Conservation (phyloP, 495 filamentous ascomycete species). For the Jackrogersella multiformis region DNA sequence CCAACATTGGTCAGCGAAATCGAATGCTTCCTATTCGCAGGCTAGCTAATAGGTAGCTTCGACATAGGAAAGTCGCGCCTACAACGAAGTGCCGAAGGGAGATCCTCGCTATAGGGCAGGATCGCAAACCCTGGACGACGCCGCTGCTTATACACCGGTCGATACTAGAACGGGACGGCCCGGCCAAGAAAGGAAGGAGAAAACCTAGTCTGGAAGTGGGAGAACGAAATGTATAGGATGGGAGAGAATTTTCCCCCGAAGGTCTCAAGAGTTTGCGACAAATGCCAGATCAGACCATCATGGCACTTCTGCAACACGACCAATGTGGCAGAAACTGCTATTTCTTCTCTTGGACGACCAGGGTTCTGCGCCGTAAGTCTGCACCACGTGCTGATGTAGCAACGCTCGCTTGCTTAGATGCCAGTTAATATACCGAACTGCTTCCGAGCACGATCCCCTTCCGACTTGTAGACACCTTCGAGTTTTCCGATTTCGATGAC, state of each 20-base stretch:
- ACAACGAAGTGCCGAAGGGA: constrained; percentile 3
- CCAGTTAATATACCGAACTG: not conserved
- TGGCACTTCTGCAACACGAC: constrained; percentile 10
- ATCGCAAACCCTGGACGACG: constrained; percentile 27
- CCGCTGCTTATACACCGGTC: constrained; percentile 26
- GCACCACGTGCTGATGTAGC: constrained; percentile 33
- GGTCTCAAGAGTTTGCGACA: not conserved
- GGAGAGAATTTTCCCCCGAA: constrained; percentile 2
- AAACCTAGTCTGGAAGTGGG: constrained; percentile 14
- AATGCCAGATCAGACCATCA: constrained; percentile 10
- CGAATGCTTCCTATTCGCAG: constrained; percentile 16
- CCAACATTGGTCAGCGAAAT: not conserved
- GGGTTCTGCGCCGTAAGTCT: constrained; percentile 14
- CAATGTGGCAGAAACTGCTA: not conserved
- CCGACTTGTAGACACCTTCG: constrained; percentile 2
- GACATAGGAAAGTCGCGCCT: not conserved
- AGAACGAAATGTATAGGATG: not conserved
- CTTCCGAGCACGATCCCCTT: constrained; percentile 2
- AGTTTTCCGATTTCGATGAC: constrained; percentile 19
- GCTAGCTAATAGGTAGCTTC: constrained; percentile 5
- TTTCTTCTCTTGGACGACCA: constrained; percentile 1
- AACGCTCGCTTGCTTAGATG: constrained; percentile 18
- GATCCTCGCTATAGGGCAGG: constrained; percentile 30
- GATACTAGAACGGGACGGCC: constrained; percentile 34
- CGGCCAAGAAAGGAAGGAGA: constrained; percentile 44